These are phyloP conservation scores for Aspergillus taichungensis DNA, from an alignment of 495 filamentous ascomycete genomes.

Conservation along the genomic window DNA sequence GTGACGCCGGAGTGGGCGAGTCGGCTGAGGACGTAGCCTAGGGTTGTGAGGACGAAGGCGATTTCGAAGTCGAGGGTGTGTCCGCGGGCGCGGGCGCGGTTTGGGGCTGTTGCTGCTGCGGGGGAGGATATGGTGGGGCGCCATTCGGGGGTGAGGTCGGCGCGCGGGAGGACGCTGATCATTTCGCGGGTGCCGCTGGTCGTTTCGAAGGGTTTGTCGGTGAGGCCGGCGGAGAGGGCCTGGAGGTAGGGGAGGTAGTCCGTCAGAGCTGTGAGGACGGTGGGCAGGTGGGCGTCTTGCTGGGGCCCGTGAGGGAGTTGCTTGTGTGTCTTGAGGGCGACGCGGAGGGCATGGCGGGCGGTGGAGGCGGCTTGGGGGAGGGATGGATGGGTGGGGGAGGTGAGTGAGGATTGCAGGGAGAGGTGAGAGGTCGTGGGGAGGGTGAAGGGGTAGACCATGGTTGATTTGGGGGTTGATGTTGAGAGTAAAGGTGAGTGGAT, in stretches of 20 bases:
- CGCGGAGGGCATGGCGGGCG: conserved; percentile 65
- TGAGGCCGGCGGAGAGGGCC: conserved; percentile 61
- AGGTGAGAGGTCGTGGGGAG: conserved; percentile 79
- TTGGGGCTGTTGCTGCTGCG: conserved; percentile 28
- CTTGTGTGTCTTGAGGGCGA: conserved; percentile 74
- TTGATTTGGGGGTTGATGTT: conserved; percentile 4
- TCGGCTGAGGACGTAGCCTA: conserved; percentile 63
- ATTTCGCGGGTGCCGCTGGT: conserved; percentile 31
- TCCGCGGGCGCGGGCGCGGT: conserved; percentile 54
- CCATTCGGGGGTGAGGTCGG: conserved; percentile 65
- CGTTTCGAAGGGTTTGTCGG: conserved; percentile 22
- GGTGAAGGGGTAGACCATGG: conserved; percentile 77
- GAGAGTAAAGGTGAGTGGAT: conserved; percentile 4
- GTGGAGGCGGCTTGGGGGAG: conserved; percentile 69
- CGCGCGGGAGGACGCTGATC: conserved; percentile 53
- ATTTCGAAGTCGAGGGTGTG: conserved; percentile 76
- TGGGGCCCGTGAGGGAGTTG: conserved; percentile 52
- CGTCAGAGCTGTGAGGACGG: conserved; percentile 56
- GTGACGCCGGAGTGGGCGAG: conserved; percentile 56
- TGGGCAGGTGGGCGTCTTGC: conserved; percentile 57
- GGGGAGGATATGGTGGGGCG: conserved; percentile 63
- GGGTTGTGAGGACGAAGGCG: conserved; percentile 63
- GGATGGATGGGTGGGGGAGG: conserved; percentile 69
- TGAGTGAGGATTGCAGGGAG: conserved; percentile 64
- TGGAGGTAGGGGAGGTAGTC: conserved; percentile 75